Evolutionary conservation across 768 basidiomycete species (phyloP).

Genomic region (Agaricus subrufescens): DNA sequence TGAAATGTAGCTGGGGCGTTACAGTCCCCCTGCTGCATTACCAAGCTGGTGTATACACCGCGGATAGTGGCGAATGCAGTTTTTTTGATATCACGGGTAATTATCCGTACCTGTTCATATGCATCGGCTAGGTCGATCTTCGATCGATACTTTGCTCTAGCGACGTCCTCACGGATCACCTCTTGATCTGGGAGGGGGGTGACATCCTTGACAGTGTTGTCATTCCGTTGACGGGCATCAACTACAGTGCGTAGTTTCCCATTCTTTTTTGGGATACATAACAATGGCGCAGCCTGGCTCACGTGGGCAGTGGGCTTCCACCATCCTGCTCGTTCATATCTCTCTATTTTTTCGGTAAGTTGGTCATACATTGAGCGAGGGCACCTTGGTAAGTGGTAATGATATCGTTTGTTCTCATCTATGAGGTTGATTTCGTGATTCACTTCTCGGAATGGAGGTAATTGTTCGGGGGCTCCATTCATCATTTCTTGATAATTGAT

Average conservation of each 20-base stretch:
- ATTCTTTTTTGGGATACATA: constrained; percentile 22
- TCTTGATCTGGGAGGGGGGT: constrained; percentile 20
- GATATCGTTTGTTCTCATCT: constrained; percentile 25
- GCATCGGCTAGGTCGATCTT: constrained; percentile 33
- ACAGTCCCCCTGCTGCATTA: too few species aligned
- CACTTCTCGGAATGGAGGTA: constrained; percentile 29
- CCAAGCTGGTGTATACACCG: too few species aligned
- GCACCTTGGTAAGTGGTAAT: constrained; percentile 20
- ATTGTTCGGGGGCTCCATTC: constrained; percentile 12
- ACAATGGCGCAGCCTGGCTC: constrained; percentile 23
- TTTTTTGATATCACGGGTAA: constrained; percentile 19
- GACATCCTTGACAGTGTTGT: constrained; percentile 27
- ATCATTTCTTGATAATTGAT: constrained; percentile 19
- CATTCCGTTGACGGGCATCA: constrained; percentile 29
- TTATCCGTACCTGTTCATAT: constrained; percentile 32
- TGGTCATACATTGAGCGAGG: not conserved
- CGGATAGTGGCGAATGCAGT: constrained; percentile 13
- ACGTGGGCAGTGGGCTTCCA: constrained; percentile 21
- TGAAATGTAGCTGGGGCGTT: constrained; percentile 15
- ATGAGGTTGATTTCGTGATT: constrained; percentile 34
- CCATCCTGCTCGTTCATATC: constrained; percentile 25
- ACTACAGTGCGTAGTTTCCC: constrained; percentile 23
- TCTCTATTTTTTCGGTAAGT: not conserved
- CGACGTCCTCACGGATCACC: constrained; percentile 24
- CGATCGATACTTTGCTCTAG: constrained; percentile 20